Base-by-base conservation (phyloP, 306 rosid species). In the Spatholobus suberectus region DNA sequence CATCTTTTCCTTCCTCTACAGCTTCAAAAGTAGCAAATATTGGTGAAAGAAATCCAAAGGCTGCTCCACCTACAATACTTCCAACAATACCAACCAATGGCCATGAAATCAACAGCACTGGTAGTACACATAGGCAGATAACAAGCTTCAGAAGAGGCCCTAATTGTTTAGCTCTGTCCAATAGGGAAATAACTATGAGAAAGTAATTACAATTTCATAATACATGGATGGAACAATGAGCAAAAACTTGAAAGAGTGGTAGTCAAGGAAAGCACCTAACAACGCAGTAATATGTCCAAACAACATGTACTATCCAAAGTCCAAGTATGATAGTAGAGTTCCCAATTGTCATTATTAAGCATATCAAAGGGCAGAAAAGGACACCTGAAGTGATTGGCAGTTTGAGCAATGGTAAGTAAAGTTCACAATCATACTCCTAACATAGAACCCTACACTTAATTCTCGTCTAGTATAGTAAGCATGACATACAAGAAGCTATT, bases 31-130 rank as follows among this genome's bases (percentile, higher is more conserved):
- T 96, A 70, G 90, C 92, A 78, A 90, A 80, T 73, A 92, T 83
- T 6, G 99, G 98, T 21, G 94, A 86, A 85, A 92, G 57, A 62
- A 84, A 88, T 70, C 99, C 99, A 77, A 73, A 94, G 18, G 90
- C 95, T 13, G 91, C 95, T 68, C 99, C 99, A 5, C 98, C 97
- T 2, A 94, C 69, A 41, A 94, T 40, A 67, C 99, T 94, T 84
- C 94, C 97, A 81, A 90, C 44, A 58, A 96, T 94, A 52, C 97
- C 97, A 57, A 92, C 67, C 67, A 87, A 76, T 4, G 95, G 99
- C 93, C 90, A 96, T 62, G 54, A 70, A 76, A 90, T 82, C 90
- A 94, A 81, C 80, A 86, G 85, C 73, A 14, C 59, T 0, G 99
- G 99, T 12, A 96, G 88, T 46, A 90, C 90, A 66, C 72, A 88